Conservation (phyloP, 1,139 yeast species). For the Nakaseomyces kungkrabaensis region DNA sequence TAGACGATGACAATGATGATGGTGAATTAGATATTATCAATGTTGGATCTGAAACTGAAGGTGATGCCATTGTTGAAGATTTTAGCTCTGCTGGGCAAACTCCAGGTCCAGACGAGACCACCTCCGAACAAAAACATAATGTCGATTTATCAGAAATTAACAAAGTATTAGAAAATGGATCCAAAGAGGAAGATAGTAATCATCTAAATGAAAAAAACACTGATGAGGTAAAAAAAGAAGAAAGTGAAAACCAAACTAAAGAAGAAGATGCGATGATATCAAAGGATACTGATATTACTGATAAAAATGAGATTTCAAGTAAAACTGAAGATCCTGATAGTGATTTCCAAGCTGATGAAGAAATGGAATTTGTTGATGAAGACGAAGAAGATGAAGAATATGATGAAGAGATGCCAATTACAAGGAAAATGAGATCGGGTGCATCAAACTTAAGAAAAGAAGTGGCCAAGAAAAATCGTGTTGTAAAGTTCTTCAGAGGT, state of each 20-base stretch:
- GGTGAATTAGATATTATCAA: constrained; percentile 29
- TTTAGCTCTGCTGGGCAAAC: constrained; percentile 18
- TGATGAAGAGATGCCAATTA: constrained; percentile 18
- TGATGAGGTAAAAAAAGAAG: constrained; percentile 10
- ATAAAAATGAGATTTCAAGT: constrained; percentile 29
- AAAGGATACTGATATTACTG: background rate
- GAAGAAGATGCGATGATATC: background rate
- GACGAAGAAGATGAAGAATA: constrained; percentile 31
- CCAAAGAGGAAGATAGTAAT: constrained; percentile 10
- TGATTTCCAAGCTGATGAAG: constrained; percentile 26
- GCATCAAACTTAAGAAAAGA: constrained; percentile 7
- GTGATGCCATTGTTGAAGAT: constrained; percentile 28
- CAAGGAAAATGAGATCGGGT: constrained; percentile 6
- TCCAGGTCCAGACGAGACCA: constrained; percentile 12
- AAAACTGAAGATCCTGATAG: constrained; percentile 39
- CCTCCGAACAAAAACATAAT: constrained; percentile 1
- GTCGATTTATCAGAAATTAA: background rate
- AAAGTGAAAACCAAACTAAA: constrained; percentile 16
- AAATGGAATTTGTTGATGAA: constrained; percentile 28
- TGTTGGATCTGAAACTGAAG: constrained; percentile 27
- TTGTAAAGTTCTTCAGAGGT: constrained; percentile 48
- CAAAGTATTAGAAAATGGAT: constrained; percentile 19
- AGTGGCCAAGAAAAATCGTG: constrained; percentile 10
- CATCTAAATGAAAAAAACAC: background rate
- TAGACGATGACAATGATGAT: constrained; percentile 44